These are phyloP conservation scores for Fraxinus platypoda DNA, from an alignment of 305 asterid genomes.

Conservation along the genomic window DNA sequence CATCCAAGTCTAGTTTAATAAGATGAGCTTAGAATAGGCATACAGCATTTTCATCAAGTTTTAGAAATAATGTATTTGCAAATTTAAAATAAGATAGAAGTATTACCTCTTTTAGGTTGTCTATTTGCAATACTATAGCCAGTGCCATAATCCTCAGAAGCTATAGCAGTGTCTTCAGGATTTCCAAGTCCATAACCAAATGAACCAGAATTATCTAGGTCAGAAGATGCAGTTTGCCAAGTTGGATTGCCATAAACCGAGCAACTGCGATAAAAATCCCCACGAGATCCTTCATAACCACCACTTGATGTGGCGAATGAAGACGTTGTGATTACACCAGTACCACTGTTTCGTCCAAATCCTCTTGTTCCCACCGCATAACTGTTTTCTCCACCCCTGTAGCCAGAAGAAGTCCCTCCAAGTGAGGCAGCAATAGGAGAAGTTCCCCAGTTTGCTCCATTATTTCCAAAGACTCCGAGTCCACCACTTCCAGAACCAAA, in stretches of 20 bases:
- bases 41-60: neutral
- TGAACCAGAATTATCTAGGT: constrained; percentile 52
- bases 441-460: constrained; percentile 66
- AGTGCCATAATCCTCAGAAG: constrained; percentile 69
- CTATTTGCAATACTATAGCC: constrained; percentile 71
- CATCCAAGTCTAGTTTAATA: constrained; percentile 11
- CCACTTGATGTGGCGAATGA: constrained; percentile 55
- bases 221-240: constrained; percentile 73
- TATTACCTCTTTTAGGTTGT: constrained; percentile 79
- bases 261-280: constrained; percentile 66
- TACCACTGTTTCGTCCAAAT: constrained; percentile 56
- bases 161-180: constrained; percentile 59
- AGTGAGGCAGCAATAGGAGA: constrained; percentile 49
- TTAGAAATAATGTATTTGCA: neutral
- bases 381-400: constrained; percentile 63
- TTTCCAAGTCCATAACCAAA: constrained; percentile 74
- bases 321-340: constrained; percentile 47
- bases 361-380: constrained; percentile 69
- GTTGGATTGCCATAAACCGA: constrained; percentile 71
- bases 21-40: constrained; percentile 5
- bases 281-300: constrained; percentile 67
- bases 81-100: constrained; percentile 22
- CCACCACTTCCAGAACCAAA: constrained; percentile 68
- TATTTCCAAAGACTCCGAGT: constrained; percentile 67
- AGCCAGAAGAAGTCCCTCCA: constrained; percentile 59